phyloP scores from a whole-genome alignment of 192 early-diverging fungal species.

The Kickxella alabastrina region DNA sequence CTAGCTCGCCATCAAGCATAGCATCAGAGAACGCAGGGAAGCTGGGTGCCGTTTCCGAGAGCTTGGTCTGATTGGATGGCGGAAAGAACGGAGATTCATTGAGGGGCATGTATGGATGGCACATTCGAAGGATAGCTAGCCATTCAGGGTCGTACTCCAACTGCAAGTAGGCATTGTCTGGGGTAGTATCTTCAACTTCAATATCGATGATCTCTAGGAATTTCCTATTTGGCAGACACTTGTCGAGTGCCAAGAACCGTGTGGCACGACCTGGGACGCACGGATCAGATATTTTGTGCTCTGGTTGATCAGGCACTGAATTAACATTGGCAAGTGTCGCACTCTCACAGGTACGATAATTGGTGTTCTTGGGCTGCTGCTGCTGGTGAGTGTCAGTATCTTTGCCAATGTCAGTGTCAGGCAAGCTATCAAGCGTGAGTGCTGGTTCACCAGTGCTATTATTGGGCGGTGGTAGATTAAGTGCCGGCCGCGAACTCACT shows the following conservation, averaged over 20 bases:
- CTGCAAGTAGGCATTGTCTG: conserved; percentile 32
- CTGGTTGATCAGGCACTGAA: no score
- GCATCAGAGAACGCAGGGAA: conserved; percentile 34
- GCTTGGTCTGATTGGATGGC: conserved; percentile 27
- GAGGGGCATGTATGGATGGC: conserved; percentile 55
- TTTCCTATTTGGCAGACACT: conserved; percentile 73
- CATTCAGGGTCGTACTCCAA: conserved; percentile 86
- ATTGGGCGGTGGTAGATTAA: conserved; percentile 37
- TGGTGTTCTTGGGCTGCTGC: background rate
- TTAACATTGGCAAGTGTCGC: no score
- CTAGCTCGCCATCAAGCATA: conserved; percentile 57
- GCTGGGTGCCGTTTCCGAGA: conserved; percentile 29
- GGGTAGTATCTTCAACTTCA: conserved; percentile 54
- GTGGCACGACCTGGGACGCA: conserved; percentile 54
- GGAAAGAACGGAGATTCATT: conserved; percentile 53
- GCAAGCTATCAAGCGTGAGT: background rate
- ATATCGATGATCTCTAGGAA: conserved; percentile 74
- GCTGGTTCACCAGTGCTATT: background rate
- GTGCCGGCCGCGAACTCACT: conserved; percentile 11
- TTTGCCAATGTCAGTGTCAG: no score
- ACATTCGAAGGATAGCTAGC: conserved; percentile 70
- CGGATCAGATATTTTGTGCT: conserved; percentile 8
- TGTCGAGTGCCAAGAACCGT: conserved; percentile 90
- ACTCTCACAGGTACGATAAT: background rate
- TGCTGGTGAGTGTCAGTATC: background rate